These are phyloP conservation scores for Xylariaceae sp. DNA, from an alignment of 2,329 filamentous ascomycete genomes.

Conservation along the genomic window DNA sequence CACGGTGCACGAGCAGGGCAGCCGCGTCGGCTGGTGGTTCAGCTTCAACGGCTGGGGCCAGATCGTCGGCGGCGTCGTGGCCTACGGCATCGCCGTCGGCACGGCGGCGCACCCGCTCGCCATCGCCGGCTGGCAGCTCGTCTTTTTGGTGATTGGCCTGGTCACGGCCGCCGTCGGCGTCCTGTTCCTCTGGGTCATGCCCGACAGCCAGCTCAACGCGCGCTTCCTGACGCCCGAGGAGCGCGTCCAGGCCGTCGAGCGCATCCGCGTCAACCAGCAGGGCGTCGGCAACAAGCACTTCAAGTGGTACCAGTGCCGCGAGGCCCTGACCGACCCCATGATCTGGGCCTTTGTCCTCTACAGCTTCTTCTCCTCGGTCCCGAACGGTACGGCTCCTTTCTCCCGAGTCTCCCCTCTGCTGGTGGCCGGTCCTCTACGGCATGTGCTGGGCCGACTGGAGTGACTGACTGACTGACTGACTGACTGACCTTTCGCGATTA, in stretches of 20 bases:
- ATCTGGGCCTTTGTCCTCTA: slow-evolving; percentile 29
- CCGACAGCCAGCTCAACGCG: slow-evolving; percentile 33
- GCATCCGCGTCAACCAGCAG: slow-evolving; percentile 57
- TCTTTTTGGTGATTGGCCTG: slow-evolving; percentile 47
- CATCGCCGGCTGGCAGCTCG: slow-evolving; percentile 59
- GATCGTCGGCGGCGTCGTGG: slow-evolving; percentile 31
- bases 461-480: too few relatives aligned
- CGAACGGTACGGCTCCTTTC: slow-evolving; percentile 25
- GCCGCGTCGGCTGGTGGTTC: slow-evolving; percentile 23
- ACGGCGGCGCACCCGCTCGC: slow-evolving; percentile 28
- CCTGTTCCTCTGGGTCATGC: slow-evolving; percentile 42
- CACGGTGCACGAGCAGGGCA: slow-evolving; percentile 22
- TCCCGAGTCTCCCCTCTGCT: background rate
- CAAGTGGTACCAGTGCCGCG: slow-evolving; percentile 51
- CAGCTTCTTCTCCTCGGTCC: slow-evolving; percentile 28
- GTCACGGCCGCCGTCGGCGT: slow-evolving; percentile 41
- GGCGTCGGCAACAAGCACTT: slow-evolving; percentile 64
- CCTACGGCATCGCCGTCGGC: slow-evolving; percentile 41
- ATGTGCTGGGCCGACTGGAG: too few relatives aligned
- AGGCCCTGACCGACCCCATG: slow-evolving; percentile 30
- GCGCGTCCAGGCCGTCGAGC: slow-evolving; percentile 40
- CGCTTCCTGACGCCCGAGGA: slow-evolving; percentile 49
- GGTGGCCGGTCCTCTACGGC: slow-evolving; percentile 2
- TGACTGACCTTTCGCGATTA: slow-evolving; percentile 4
- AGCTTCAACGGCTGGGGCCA: slow-evolving; percentile 28